These are phyloP conservation scores for Polygonum aviculare DNA, from an alignment of 148 eudicot genomes.

Conservation along the genomic window DNA sequence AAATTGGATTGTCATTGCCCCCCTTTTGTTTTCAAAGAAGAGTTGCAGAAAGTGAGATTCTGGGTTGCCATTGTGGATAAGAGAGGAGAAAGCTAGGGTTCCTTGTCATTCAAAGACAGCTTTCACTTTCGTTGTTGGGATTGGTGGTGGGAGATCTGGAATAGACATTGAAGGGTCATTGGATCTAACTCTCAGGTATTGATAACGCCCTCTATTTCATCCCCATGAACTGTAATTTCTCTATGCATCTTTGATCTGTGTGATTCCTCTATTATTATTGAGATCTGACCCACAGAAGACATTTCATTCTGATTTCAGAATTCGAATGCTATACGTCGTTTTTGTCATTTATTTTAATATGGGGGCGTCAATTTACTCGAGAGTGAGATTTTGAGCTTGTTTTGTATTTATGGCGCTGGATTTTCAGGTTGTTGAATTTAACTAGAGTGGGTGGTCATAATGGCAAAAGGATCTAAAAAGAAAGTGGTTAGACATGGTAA, in stretches of 20 bases:
- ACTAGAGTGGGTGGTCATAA: conserved; percentile 15
- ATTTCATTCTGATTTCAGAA: not conserved
- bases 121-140: not conserved
- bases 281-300: not conserved
- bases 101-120: conserved; percentile 21
- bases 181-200: not conserved
- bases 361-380: not conserved
- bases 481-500: conserved; percentile 33
- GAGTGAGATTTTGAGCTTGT: not conserved
- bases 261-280: not conserved
- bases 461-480: conserved; percentile 68
- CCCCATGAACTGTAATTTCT: not conserved
- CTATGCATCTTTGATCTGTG: not conserved
- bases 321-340: not conserved
- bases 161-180: conserved; percentile 14
- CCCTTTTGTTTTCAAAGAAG: not conserved
- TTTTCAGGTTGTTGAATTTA: conserved; percentile 2
- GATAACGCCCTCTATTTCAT: not conserved
- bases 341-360: not conserved
- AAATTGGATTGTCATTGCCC: not conserved
- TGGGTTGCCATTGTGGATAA: conserved; percentile 22
- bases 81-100: conserved; percentile 24
- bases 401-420: not conserved
- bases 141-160: conserved; percentile 12
- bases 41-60: conserved; percentile 15